Evolutionary conservation across 495 filamentous ascomycete species (phyloP), one percentile per base, ranked within the genome.

Genomic region (Tuber brumale): DNA sequence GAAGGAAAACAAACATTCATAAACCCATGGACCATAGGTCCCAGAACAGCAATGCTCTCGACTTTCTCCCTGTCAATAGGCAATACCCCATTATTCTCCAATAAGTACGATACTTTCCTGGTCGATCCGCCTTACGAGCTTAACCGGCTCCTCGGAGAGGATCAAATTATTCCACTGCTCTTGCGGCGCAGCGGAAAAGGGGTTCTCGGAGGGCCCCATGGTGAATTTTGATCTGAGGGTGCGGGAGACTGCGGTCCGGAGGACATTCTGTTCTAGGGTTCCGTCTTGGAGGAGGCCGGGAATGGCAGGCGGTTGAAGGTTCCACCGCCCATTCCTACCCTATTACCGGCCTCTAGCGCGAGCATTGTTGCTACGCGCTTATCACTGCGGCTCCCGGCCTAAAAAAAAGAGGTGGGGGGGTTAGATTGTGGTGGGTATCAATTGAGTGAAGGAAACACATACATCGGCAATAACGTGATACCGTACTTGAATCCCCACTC

Each of bases 281-380:
- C 89, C 88, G 12, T 87, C 86, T 74, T 87, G 82, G 51, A 92
- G 85, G 35, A 92, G 85, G n/a, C 86, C 85, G 0, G 91, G 88
- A 70, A 92, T 92, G 39, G 86, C 88, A 74, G n/a, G n/a, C 88
- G 86, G 79, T 90, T 92, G 51, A 88, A 92, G 31, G 88, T 90
- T 43, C 91, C 91, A 71, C 91, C 91, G 46, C 91, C 91, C 91
- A 92, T 92, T 78, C 92, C 91, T n/a, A 91, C 88, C 75, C 92
- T 90, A 70, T 88, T 89, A n/a, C 91, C 90, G 21, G 91, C 90
- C 7, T 87, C 88, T 48, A 92, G 85, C 9, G 88, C 88, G 72
- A 86, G 83, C 69, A 86, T 81, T 9, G 87, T 88, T 6, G 92
- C 84, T 2, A 89, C 86, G 66, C 88, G 86, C 71, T 86, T 88